Percentiles rank a stretch among this genome's conserved stretches.
These are phyloP conservation scores for Hypoxylon intermedium DNA, from an alignment of 495 filamentous ascomycete species.

Conservation along the genomic window DNA sequence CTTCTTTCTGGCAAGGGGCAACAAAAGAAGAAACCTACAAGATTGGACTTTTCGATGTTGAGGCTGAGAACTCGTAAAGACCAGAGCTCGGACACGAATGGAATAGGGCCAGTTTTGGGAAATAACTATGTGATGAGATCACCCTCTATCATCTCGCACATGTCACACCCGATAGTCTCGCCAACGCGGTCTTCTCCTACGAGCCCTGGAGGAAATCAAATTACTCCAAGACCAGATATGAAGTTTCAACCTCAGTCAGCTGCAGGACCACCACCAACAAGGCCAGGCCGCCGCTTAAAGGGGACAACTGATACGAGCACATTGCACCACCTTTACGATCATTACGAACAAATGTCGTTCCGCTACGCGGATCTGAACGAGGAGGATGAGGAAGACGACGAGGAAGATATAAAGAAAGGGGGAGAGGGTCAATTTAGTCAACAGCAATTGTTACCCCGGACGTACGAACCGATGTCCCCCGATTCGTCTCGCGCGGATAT, in stretches of 20 bases:
- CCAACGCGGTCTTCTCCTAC: constrained; percentile 26
- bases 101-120: constrained; percentile 37
- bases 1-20: constrained; percentile 21
- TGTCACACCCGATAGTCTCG: constrained; percentile 34
- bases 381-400: constrained; percentile 35
- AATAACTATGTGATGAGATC: constrained; percentile 46
- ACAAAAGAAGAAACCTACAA: constrained; percentile 58
- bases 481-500: constrained; percentile 36
- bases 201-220: constrained; percentile 10
- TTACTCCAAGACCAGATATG: constrained; percentile 34
- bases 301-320: constrained; percentile 42
- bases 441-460: constrained; percentile 17
- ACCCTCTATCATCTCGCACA: constrained; percentile 49
- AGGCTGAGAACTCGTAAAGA: constrained; percentile 42
- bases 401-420: too few species aligned
- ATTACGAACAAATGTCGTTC: constrained; percentile 60
- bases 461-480: constrained; percentile 20
- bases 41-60: constrained; percentile 55
- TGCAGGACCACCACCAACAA: constrained; percentile 33
- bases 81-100: constrained; percentile 17
- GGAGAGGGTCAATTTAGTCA: constrained; percentile 9
- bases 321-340: constrained; percentile 56
- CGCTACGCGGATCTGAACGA: constrained; percentile 46
- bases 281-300: constrained; percentile 44
- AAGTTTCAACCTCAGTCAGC: constrained; percentile 29